Conservation (phyloP, 345 rosid species). For the Corchorus capsularis region DNA sequence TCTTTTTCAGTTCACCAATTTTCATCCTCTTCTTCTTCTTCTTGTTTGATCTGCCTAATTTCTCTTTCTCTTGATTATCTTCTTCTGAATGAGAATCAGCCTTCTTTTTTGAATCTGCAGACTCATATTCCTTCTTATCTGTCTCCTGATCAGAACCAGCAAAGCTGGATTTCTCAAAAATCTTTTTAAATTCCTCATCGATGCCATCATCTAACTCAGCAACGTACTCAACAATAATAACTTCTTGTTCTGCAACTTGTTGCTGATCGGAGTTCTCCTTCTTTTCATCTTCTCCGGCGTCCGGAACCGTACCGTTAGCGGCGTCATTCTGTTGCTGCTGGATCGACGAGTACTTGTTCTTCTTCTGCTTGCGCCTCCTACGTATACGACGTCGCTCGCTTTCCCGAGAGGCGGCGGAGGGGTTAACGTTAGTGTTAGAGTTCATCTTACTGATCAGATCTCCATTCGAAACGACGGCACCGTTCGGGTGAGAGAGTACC, state of each 20-base stretch:
- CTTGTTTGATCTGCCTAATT: conserved; percentile 83
- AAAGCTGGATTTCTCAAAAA: conserved; percentile 84
- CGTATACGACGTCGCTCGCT: conserved; percentile 95
- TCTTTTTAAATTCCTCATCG: conserved; percentile 75
- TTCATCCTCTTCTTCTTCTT: conserved; percentile 81
- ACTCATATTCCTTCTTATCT: conserved; percentile 60
- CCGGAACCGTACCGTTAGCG: conserved; percentile 16
- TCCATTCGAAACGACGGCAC: conserved; percentile 45
- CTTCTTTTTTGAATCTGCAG: conserved; percentile 62
- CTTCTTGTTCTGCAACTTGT: conserved; percentile 65
- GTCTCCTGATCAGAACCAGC: conserved; percentile 76
- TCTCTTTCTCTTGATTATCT: conserved; percentile 71
- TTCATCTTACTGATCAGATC: conserved; percentile 31
- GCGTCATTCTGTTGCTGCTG: conserved; percentile 14
- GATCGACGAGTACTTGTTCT: conserved; percentile 47
- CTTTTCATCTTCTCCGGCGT: conserved; percentile 43
- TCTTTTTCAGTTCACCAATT: conserved; percentile 90
- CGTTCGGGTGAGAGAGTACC: conserved; percentile 44
- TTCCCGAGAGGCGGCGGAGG: conserved; percentile 50
- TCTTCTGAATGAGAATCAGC: conserved; percentile 75
- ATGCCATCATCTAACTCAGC: conserved; percentile 80
- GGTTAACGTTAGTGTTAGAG: conserved; percentile 27
- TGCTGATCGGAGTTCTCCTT: conserved; percentile 60
- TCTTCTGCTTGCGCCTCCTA: conserved; percentile 98
- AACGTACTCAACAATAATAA: conserved; percentile 73